Evolutionary conservation across 2,329 filamentous ascomycete genomes (phyloP).

Genomic region (Cladophialophora chaetospira): DNA sequence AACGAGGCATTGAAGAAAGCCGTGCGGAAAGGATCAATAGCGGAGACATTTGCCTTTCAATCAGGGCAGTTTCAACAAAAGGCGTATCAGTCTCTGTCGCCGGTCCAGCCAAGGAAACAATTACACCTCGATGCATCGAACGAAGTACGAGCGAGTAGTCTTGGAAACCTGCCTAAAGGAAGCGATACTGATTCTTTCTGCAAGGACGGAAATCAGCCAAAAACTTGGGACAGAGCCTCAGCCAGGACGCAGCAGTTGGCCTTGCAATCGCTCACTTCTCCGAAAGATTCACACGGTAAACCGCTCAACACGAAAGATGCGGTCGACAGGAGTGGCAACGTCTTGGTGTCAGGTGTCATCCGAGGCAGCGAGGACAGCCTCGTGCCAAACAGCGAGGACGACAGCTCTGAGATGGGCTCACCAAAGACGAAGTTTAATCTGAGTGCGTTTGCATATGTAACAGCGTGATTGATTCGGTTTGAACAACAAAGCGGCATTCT

Average conservation of each 20-base stretch:
- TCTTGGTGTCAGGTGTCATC: background rate
- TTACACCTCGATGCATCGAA: conserved; percentile 19
- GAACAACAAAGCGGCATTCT: conserved; percentile 12
- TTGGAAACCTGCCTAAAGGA: conserved; percentile 15
- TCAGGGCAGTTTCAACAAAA: background rate
- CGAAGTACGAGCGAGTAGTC: conserved; percentile 19
- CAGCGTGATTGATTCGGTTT: conserved; percentile 25
- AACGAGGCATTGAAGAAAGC: conserved; percentile 33
- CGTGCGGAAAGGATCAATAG: conserved; percentile 40
- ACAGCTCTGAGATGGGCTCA: conserved; percentile 27
- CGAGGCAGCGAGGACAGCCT: conserved; percentile 56
- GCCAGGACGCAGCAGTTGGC: conserved; percentile 19
- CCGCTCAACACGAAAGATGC: background rate
- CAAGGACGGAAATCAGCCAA: conserved; percentile 4
- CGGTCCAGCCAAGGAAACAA: background rate
- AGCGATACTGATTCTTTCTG: conserved; percentile 1
- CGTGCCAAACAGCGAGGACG: conserved; percentile 53
- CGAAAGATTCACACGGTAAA: background rate
- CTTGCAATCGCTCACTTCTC: conserved; percentile 19
- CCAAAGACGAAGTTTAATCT: conserved; percentile 37
- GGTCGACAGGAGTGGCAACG: background rate
- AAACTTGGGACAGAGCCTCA: conserved; percentile 25
- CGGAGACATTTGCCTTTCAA: conserved; percentile 42
- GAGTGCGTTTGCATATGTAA: conserved; percentile 42
- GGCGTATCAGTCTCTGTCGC: background rate